phyloP scores from a whole-genome alignment of 805 yeast genomes.

The Metschnikowia lachancei region DNA sequence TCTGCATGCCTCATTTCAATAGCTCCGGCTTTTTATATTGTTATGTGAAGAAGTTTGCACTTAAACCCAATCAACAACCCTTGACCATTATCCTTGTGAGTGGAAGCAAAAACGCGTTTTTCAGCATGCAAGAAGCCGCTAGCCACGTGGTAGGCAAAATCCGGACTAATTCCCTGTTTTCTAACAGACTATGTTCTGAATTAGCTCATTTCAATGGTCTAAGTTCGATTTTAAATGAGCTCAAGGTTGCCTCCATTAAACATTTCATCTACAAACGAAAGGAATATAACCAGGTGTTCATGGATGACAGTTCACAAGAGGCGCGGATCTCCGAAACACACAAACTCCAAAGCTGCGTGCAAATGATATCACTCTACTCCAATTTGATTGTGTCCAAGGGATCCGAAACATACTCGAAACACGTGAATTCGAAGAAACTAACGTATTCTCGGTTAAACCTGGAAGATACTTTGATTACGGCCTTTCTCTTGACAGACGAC shows the following conservation, averaged over 20 bases:
- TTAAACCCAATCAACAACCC: constrained; percentile 20
- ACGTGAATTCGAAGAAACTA: constrained; percentile 32
- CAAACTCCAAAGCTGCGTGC: constrained; percentile 29
- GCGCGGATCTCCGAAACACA: constrained; percentile 21
- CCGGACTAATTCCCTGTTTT: constrained; percentile 22
- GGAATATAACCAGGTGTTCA: constrained; percentile 61
- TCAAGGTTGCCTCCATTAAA: constrained; percentile 45
- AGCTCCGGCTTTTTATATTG: constrained; percentile 83
- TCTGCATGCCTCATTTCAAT: constrained; percentile 89
- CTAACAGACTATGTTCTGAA: constrained; percentile 25
- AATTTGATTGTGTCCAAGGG: constrained; percentile 22
- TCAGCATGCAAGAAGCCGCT: constrained; percentile 64
- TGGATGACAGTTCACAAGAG: constrained; percentile 30
- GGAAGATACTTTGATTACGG: constrained; percentile 25
- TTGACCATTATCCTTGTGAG: constrained; percentile 50
- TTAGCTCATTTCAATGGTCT: constrained; percentile 13
- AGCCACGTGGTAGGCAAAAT: constrained; percentile 44
- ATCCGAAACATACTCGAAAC: constrained; percentile 23
- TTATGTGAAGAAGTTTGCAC: constrained; percentile 51
- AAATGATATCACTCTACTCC: constrained; percentile 39
- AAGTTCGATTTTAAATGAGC: constrained; percentile 17
- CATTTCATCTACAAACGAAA: constrained; percentile 83
- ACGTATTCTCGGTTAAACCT: constrained; percentile 45
- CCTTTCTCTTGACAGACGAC: constrained; percentile 38
- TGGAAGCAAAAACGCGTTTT: constrained; percentile 77